Base-by-base conservation (phyloP, 148 eudicot genomes). In the Drosera capensis region DNA sequence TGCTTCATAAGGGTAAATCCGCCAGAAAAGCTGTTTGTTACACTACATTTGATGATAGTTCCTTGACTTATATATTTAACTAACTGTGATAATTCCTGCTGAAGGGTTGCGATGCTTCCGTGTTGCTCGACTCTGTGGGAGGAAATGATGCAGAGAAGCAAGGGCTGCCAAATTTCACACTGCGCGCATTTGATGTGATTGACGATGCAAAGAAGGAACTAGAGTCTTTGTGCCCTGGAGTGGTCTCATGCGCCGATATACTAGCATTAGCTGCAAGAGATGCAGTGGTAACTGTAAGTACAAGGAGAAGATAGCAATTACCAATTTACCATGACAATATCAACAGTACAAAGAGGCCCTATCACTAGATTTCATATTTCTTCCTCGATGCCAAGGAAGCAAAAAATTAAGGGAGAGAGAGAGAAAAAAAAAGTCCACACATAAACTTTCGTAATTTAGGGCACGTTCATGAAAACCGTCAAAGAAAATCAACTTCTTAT, bases 1-100 rank as follows among this genome's bases (percentile, higher is more conserved):
- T 86, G 96, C 48, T 86, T 86, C 68, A 49, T 86, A 20, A 66
- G 96, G 87, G 96, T 81, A 74, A n/a, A n/a, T n/a, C n/a, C n/a
- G n/a, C n/a, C n/a, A n/a, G n/a, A n/a, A n/a, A n/a, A n/a, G n/a
- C n/a, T n/a, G n/a, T n/a, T n/a, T 9, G 19, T 24, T 40, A 5
- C 38, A 20, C 22, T 0, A 23, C 22, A 8, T 0, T 25, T 53
- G 3, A n/a, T n/a, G n/a, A n/a, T n/a, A n/a, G n/a, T n/a, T n/a
- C 2, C 21, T 26, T 21, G 14, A 20, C 30, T 7, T 14, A 21
- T 6, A 24, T 7, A 11, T 40, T 49, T 43, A 17, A 20, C 34
- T 48, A 16, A 40, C 23, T 22, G 8, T 8, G 3, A 15, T 16
- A 7, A 2, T n/a, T 46, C 44, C 31, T 41, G 39, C 30, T 42